These are phyloP conservation scores for Phytopythium sindhum DNA, from an alignment of 352 stramenopile species.

Conservation along the genomic window DNA sequence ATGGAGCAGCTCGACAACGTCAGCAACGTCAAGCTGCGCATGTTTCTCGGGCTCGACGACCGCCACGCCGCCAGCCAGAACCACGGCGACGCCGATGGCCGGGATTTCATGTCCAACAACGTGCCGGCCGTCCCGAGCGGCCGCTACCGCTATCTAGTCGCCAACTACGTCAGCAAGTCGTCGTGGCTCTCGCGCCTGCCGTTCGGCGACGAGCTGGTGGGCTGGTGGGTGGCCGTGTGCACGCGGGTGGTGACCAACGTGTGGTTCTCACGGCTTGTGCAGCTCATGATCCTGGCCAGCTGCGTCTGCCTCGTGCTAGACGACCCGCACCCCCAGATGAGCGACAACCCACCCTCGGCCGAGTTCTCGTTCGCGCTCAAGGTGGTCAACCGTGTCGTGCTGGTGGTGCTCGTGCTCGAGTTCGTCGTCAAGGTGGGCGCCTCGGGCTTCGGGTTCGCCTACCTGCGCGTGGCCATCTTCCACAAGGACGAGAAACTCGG, in stretches of 20 bases:
- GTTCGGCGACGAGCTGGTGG: not conserved
- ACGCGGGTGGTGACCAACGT: slow-evolving; percentile 22
- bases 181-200: not conserved
- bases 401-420: slow-evolving; percentile 53
- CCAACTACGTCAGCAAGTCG: not conserved
- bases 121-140: not conserved
- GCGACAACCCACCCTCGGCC: slow-evolving; percentile 29
- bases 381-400: slow-evolving; percentile 39
- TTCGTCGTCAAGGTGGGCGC: slow-evolving; percentile 58
- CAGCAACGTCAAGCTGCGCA: slow-evolving; percentile 73
- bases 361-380: slow-evolving; percentile 29
- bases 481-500: slow-evolving; percentile 59
- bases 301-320: slow-evolving; percentile 71
- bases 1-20: slow-evolving; percentile 81
- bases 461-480: slow-evolving; percentile 54
- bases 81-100: not conserved
- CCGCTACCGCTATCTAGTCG: not conserved
- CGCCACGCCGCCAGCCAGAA: not conserved
- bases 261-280: slow-evolving; percentile 55
- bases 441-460: slow-evolving; percentile 58
- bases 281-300: slow-evolving; percentile 71
- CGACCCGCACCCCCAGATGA: slow-evolving; percentile 67
- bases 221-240: slow-evolving; percentile 17
- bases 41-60: slow-evolving; percentile 71
- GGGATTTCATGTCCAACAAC: not conserved